phyloP scores from a whole-genome alignment of 768 basidiomycete genomes.

The Paxillus ammoniavirescens region DNA sequence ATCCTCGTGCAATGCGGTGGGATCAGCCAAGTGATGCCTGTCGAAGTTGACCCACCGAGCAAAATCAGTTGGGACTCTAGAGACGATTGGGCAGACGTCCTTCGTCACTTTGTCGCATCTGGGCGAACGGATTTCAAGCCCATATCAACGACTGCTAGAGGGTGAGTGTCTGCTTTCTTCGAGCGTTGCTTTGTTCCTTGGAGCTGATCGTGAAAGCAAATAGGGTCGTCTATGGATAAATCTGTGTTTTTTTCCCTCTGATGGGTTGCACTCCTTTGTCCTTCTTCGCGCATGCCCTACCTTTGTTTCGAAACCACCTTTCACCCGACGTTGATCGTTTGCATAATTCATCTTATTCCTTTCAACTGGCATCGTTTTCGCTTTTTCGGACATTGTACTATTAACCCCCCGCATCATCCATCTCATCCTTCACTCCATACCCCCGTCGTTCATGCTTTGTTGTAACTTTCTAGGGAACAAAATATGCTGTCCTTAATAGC shows the following conservation, averaged over 20 bases:
- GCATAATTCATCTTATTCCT: conserved; percentile 12
- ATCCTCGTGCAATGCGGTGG: conserved; percentile 75
- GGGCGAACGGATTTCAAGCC: conserved; percentile 80
- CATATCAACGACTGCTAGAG: conserved; percentile 73
- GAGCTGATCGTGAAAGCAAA: conserved; percentile 6
- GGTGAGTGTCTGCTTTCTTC: conserved; percentile 47
- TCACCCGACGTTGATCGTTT: conserved; percentile 31
- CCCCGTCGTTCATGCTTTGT: conserved; percentile 15
- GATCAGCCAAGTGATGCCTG: conserved; percentile 82
- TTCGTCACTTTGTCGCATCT: conserved; percentile 67
- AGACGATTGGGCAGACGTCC: conserved; percentile 69
- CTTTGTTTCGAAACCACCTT: not conserved
- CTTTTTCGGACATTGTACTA: conserved; percentile 26
- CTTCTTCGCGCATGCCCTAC: conserved; percentile 2
- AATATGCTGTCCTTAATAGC: conserved; percentile 19
- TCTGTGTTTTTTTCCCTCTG: not conserved
- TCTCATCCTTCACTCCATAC: conserved; percentile 8
- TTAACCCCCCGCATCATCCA: conserved; percentile 19
- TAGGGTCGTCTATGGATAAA: conserved; percentile 46
- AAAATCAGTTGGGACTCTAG: conserved; percentile 76
- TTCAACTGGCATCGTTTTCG: conserved; percentile 22
- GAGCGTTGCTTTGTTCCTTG: not conserved
- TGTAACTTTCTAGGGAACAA: conserved; percentile 21
- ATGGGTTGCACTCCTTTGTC: conserved; percentile 11
- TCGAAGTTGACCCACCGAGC: conserved; percentile 77